These are phyloP conservation scores for Saraca asoca DNA, from an alignment of 331 rosid species.

Conservation along the genomic window DNA sequence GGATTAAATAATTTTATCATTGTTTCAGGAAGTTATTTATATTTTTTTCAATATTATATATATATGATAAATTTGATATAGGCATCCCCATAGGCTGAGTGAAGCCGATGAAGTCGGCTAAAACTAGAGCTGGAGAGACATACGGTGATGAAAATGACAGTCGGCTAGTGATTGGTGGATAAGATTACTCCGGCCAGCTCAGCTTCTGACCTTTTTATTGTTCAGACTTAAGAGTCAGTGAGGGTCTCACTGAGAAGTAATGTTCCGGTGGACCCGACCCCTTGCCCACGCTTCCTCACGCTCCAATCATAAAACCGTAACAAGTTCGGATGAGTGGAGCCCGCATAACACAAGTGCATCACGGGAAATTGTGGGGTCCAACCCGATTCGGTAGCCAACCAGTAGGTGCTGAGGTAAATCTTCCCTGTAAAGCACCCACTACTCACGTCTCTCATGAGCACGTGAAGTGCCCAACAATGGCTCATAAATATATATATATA, in stretches of 20 bases:
- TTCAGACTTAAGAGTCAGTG: too few relatives aligned
- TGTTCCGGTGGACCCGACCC: not conserved
- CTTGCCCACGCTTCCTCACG: not conserved
- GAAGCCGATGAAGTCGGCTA: not conserved
- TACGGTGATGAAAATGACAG: not conserved
- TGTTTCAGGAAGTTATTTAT: too few relatives aligned
- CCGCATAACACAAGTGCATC: slow-evolving; percentile 2
- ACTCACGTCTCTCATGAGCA: too few relatives aligned
- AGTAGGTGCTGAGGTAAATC: not conserved
- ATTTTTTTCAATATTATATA: too few relatives aligned
- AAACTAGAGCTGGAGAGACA: not conserved
- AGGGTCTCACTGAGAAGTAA: not conserved
- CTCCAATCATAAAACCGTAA: slow-evolving; percentile 29
- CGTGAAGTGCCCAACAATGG: too few relatives aligned
- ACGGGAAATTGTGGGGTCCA: slow-evolving; percentile 22
- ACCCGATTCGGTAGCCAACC: not conserved
- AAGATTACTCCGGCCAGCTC: not conserved
- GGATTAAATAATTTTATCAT: too few relatives aligned
- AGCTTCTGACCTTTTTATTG: not conserved
- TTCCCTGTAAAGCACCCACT: slow-evolving; percentile 31
- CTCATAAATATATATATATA: too few relatives aligned
- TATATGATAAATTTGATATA: not conserved
- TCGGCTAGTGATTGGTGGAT: not conserved
- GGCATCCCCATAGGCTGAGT: not conserved
- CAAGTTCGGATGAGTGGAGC: slow-evolving; percentile 10